Evolutionary conservation across 2,329 filamentous ascomycete species (phyloP).

Genomic region (Sclerotiophoma versabilis): DNA sequence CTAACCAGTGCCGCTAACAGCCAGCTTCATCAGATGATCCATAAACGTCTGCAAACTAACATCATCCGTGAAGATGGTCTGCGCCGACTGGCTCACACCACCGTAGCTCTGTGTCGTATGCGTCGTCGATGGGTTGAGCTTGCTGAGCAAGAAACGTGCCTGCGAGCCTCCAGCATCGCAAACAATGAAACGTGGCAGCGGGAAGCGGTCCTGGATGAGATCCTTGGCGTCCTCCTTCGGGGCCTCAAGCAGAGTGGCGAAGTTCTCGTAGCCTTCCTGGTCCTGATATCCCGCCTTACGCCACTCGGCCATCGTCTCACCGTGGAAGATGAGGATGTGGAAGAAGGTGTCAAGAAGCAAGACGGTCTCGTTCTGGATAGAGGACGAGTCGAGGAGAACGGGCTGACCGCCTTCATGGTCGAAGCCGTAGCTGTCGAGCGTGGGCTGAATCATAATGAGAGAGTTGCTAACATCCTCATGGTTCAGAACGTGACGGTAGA

Average conservation of each 20-base stretch:
- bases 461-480: slow-evolving; percentile 98
- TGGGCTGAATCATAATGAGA: slow-evolving; percentile 98
- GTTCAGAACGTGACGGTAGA: slow-evolving; percentile 95
- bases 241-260: slow-evolving; percentile 83
- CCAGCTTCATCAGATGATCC: slow-evolving; percentile 96
- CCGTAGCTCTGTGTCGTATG: slow-evolving; percentile 94
- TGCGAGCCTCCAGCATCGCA: slow-evolving; percentile 98
- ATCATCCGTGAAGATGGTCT: slow-evolving; percentile 99
- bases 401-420: slow-evolving; percentile 92
- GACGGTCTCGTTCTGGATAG: slow-evolving; percentile 92
- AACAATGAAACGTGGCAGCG: slow-evolving; percentile 97
- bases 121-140: slow-evolving; percentile 96
- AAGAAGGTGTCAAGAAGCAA: slow-evolving; percentile 98
- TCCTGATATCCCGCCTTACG: slow-evolving; percentile 97
- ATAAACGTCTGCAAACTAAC: slow-evolving; percentile 98
- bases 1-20: slow-evolving; percentile 47
- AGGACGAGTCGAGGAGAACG: slow-evolving; percentile 94
- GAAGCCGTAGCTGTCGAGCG: slow-evolving; percentile 95
- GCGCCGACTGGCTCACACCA: slow-evolving; percentile 85
- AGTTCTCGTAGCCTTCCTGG: slow-evolving; percentile 98
- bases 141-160: slow-evolving; percentile 93
- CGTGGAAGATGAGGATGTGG: slow-evolving; percentile 99
- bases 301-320: slow-evolving; percentile 97
- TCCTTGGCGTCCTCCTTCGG: slow-evolving; percentile 98
- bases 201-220: slow-evolving; percentile 95